phyloP scores from a whole-genome alignment of 352 stramenopile genomes.

The Pythium monospermum region DNA sequence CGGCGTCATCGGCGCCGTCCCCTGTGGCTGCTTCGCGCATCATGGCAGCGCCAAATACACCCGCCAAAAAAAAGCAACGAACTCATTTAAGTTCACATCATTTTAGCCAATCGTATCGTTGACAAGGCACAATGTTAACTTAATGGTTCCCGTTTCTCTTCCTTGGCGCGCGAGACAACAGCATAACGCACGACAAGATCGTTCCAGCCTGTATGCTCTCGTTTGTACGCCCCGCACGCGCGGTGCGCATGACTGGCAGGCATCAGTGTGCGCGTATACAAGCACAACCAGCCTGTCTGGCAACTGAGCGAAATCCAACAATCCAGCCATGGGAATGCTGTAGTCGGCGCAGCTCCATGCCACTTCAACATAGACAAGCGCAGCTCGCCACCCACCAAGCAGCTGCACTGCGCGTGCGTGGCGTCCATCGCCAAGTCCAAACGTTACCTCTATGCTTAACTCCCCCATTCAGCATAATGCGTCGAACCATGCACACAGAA shows the following conservation, averaged over 20 bases:
- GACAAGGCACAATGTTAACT: too few species aligned
- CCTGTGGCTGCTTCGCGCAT: constrained; percentile 1
- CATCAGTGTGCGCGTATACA: neutral
- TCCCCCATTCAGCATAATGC: too few species aligned
- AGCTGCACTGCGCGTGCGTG: neutral
- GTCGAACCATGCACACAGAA: neutral
- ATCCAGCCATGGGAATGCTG: too few species aligned
- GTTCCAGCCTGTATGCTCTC: neutral
- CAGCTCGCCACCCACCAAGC: neutral
- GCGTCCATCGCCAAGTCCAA: too few species aligned
- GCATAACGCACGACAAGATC: too few species aligned
- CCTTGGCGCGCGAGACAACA: too few species aligned
- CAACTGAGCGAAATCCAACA: neutral
- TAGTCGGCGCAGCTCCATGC: neutral
- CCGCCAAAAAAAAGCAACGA: neutral
- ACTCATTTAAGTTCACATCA: constrained; percentile 11
- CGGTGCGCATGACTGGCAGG: neutral
- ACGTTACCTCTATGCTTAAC: too few species aligned
- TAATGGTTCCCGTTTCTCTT: too few species aligned
- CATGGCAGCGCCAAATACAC: constrained; percentile 3
- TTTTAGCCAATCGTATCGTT: constrained; percentile 2
- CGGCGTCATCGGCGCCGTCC: constrained; percentile 1
- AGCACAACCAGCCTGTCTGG: neutral
- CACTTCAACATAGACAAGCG: constrained; percentile 2
- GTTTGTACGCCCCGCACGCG: neutral